Conservation (phyloP, 2,329 filamentous ascomycete genomes). For the Epichloe sp. region DNA sequence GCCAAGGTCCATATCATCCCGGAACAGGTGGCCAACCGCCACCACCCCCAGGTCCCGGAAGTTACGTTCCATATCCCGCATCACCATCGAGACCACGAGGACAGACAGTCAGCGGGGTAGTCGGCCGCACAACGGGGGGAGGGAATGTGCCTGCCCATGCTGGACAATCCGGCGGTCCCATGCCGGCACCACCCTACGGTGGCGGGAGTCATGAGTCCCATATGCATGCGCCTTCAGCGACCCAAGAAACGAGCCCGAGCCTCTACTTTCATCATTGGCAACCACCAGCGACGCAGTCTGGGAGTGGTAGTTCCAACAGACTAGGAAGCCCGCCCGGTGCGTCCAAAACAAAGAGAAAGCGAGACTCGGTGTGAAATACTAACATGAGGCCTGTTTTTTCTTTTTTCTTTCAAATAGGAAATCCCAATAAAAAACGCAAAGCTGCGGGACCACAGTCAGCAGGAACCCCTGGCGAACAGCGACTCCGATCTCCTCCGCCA, state of each 20-base stretch:
- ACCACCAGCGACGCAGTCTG: constrained; percentile 53
- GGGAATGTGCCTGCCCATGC: constrained; percentile 26
- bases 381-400: constrained; percentile 20
- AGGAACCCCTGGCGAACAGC: constrained; percentile 16
- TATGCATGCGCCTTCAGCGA: constrained; percentile 39
- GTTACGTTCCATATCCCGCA: constrained; percentile 32
- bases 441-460: constrained; percentile 34
- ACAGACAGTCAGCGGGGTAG: constrained; percentile 31
- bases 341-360: constrained; percentile 41
- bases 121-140: constrained; percentile 28
- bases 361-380: constrained; percentile 26
- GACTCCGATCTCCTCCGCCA: constrained; percentile 20
- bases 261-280: constrained; percentile 94
- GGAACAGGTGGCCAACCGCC: constrained; percentile 13
- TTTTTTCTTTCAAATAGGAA: constrained; percentile 31
- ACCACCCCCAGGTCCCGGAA: constrained; percentile 23
- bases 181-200: constrained; percentile 23
- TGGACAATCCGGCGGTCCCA: background rate
- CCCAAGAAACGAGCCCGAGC: constrained; percentile 56
- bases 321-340: constrained; percentile 65
- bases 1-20: constrained; percentile 28
- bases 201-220: constrained; percentile 26
- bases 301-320: constrained; percentile 46
- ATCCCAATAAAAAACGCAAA: constrained; percentile 74
- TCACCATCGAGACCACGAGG: constrained; percentile 38